Evolutionary conservation across 345 rosid genomes (phyloP).

Genomic region (Populus tremula): DNA sequence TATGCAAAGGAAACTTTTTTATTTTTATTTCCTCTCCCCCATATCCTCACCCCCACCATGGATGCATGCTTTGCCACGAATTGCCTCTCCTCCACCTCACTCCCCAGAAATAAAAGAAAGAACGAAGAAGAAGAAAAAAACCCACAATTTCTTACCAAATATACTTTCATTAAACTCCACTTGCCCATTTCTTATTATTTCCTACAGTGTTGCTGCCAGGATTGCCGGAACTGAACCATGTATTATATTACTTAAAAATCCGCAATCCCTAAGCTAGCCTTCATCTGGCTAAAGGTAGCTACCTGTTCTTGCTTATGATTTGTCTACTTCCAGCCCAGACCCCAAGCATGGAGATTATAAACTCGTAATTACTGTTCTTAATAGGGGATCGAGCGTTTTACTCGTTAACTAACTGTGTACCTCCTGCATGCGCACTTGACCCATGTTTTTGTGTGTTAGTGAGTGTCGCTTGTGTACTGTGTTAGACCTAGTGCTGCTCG

Average conservation of each 20-base stretch:
- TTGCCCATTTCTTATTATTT: not conserved
- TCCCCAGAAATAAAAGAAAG: not conserved
- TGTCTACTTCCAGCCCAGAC: constrained; percentile 37
- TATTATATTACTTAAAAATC: constrained; percentile 3
- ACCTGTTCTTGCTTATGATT: not conserved
- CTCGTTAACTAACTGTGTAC: constrained; percentile 28
- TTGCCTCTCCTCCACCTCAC: constrained; percentile 9
- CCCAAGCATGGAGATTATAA: constrained; percentile 52
- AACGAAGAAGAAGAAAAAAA: not conserved
- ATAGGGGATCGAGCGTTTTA: constrained; percentile 26
- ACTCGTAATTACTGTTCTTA: constrained; percentile 45
- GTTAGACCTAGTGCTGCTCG: not conserved
- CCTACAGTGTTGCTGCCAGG: constrained; percentile 21
- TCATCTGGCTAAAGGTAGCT: constrained; percentile 5
- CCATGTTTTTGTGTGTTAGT: constrained; percentile 41
- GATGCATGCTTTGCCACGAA: constrained; percentile 21
- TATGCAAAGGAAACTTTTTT: constrained; percentile 54
- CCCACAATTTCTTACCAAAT: not conserved
- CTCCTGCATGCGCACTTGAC: constrained; percentile 66
- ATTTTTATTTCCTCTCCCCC: constrained; percentile 30
- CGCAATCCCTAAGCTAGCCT: constrained; percentile 36
- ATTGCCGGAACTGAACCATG: constrained; percentile 35
- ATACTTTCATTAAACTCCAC: constrained; percentile 10
- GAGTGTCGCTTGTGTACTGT: constrained; percentile 7
- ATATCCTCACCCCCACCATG: constrained; percentile 4